Percentiles rank a stretch among this genome's conserved stretches.
Conservation (phyloP, 345 rosid species). For the Abelmoschus esculentus region DNA sequence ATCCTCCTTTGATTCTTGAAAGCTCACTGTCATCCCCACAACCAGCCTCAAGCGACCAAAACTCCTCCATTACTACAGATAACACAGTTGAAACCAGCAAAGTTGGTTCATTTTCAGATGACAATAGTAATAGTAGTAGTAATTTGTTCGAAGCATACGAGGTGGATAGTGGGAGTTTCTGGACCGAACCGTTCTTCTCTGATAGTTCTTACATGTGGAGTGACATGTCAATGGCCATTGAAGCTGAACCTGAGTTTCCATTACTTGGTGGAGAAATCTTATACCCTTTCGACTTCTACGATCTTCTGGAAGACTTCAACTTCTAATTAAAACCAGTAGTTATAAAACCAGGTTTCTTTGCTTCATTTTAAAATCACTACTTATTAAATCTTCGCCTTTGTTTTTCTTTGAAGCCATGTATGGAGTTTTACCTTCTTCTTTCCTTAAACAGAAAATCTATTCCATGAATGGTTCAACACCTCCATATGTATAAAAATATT, state of each 20-base stretch:
- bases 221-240: constrained; percentile 11
- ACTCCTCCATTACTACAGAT: not conserved
- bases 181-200: constrained; percentile 36
- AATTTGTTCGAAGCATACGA: constrained; percentile 20
- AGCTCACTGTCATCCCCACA: constrained; percentile 21
- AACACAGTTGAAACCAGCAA: not conserved
- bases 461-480: too few species aligned
- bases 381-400: too few species aligned
- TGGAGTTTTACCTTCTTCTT: too few species aligned
- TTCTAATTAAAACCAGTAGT: not conserved
- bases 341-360: too few species aligned
- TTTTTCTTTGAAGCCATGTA: too few species aligned
- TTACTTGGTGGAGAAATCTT: constrained; percentile 18
- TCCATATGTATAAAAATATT: too few species aligned
- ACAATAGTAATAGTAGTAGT: not conserved
- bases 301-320: not conserved
- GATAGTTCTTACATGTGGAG: constrained; percentile 16
- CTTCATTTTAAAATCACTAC: too few species aligned
- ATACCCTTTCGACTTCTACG: constrained; percentile 5
- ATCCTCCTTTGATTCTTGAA: constrained; percentile 14
- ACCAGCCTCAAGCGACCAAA: constrained; percentile 13
- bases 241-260: constrained; percentile 10
- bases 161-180: constrained; percentile 21
- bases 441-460: too few species aligned
- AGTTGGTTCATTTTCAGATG: not conserved